A percentile compares a stretch with the other conserved stretches of the same genome.
Conservation (phyloP, 345 rosid species). For the Pelargonium nanum region DNA sequence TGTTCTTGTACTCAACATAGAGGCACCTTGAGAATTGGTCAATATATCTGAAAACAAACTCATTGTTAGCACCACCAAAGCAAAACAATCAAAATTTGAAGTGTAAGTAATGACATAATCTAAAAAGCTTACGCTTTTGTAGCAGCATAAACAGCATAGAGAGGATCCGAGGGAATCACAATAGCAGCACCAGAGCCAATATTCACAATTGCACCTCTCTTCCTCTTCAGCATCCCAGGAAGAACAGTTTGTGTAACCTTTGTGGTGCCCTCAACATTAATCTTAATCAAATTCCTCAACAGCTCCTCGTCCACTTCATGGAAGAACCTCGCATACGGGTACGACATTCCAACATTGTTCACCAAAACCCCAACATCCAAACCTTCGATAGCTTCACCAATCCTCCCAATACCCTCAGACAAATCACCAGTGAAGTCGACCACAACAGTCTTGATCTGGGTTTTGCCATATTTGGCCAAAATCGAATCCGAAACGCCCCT, state of each 20-base stretch:
- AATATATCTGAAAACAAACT: conserved; percentile 36
- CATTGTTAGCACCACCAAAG: not conserved
- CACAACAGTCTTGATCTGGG: conserved; percentile 19
- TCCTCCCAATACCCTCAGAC: conserved; percentile 19
- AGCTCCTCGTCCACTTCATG: conserved; percentile 30
- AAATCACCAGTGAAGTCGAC: conserved; percentile 31
- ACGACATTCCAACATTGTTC: conserved; percentile 28
- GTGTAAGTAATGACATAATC: not conserved
- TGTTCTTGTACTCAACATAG: conserved; percentile 69
- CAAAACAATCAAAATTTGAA: not conserved
- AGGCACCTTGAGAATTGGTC: conserved; percentile 74
- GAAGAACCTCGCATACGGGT: conserved; percentile 28
- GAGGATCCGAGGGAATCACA: conserved; percentile 29
- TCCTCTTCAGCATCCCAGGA: conserved; percentile 31
- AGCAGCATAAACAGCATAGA: not conserved
- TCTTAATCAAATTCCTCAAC: conserved; percentile 24
- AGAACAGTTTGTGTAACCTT: conserved; percentile 23
- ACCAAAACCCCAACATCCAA: conserved; percentile 30
- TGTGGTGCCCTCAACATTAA: conserved; percentile 25
- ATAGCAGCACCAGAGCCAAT: conserved; percentile 31
- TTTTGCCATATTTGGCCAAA: conserved; percentile 6
- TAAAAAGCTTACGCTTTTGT: conserved; percentile 6
- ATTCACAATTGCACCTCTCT: conserved; percentile 28
- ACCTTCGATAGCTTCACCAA: conserved; percentile 16
- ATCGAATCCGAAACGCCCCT: conserved; percentile 19